These are phyloP conservation scores for Sclerotinia glacialis DNA, from an alignment of 2,329 filamentous ascomycete genomes.

Conservation along the genomic window DNA sequence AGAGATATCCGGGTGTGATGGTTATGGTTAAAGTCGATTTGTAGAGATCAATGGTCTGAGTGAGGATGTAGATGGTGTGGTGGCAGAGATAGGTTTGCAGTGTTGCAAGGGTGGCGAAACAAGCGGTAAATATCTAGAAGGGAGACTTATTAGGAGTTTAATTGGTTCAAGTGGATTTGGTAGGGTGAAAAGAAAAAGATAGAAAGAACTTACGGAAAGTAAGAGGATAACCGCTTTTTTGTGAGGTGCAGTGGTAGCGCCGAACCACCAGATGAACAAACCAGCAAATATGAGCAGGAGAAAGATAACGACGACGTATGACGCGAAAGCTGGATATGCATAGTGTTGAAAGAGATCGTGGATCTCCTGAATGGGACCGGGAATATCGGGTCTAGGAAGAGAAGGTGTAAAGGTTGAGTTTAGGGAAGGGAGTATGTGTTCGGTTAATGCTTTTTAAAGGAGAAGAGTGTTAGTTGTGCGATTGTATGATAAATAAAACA, in stretches of 20 bases:
- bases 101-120: neutral
- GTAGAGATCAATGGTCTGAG: neutral
- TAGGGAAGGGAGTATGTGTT: neutral
- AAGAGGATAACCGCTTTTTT: neutral
- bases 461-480: neutral
- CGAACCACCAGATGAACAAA: neutral
- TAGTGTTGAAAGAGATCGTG: neutral
- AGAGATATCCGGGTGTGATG: neutral
- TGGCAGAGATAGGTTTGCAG: neutral
- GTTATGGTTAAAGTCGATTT: neutral
- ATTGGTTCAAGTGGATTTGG: neutral
- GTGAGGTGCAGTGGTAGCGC: neutral
- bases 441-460: neutral
- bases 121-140: neutral
- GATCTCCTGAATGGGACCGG: neutral
- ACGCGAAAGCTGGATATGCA: neutral
- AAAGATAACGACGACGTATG: neutral
- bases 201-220: neutral
- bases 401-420: neutral
- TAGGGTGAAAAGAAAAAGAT: too few relatives aligned
- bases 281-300: neutral
- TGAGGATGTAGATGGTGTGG: neutral
- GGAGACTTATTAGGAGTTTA: neutral
- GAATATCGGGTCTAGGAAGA: neutral
- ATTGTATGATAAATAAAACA: neutral